Base-by-base conservation (phyloP, 371 early-diverging fungal genomes). In the Choanephora cucurbitarum region DNA sequence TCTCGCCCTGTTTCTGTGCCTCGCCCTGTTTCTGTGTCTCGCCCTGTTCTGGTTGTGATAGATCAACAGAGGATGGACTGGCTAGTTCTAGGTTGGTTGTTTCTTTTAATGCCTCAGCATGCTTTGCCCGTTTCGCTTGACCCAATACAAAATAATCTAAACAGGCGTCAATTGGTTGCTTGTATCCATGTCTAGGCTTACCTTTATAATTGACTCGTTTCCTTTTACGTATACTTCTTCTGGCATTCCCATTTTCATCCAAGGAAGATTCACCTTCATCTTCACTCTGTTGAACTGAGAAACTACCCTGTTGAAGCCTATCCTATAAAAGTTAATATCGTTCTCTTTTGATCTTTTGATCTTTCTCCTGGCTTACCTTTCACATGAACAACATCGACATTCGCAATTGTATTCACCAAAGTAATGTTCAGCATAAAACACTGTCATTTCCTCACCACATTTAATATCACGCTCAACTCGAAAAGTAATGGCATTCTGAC, bases 301-400 rank as follows among this genome's bases (percentile, higher is more conserved):
- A 62, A 17, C 33, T 43, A 10, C 62, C 62, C 28, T 57, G 31
- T 21, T 52, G 33, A 11, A 31, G 13, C 39, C 60, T 60, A 46
- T 24, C 18, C 7, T 22, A 40, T 2, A 28, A 15, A 31, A 3
- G 11, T 1, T 6, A n/a, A n/a, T n/a, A n/a, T n/a, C n/a, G 9
- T 24, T 33, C 11, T 6, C 10, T 17, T n/a, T n/a, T n/a, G n/a
- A n/a, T n/a, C 14, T 32, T 0, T 34, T 31, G 34, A n/a, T 5
- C 9, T 31, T 22, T 41, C 22, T 33, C 33, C 42, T 42, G 28
- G 19, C 32, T 49, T 64, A 62, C 63, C 58, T 77, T 69, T 94
- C 94, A 62, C 96, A 97, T 0, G 92, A 91, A 3, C 71, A 83
- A 66, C 97, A 97, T 28, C 88, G 70, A 59, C 97, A 97, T 60